These are phyloP conservation scores for Calycina herbarum DNA, from an alignment of 2,329 filamentous ascomycete genomes.

Conservation along the genomic window DNA sequence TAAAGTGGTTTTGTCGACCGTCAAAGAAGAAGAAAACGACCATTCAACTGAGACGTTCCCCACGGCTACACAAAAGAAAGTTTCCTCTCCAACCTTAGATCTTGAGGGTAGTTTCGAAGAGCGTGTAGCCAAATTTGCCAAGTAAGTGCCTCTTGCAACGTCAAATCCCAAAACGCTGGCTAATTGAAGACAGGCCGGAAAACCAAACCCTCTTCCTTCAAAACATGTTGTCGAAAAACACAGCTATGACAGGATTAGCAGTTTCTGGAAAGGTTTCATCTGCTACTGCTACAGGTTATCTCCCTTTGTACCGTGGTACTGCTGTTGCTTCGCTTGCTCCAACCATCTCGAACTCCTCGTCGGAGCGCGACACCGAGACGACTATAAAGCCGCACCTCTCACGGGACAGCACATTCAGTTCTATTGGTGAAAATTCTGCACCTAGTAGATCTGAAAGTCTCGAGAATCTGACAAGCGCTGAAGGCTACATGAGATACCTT, in stretches of 20 bases:
- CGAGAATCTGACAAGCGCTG: slow-evolving; percentile 21
- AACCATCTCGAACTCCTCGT: slow-evolving; percentile 21
- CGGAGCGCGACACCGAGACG: slow-evolving; percentile 19
- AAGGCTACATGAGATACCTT: slow-evolving; percentile 31
- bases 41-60: slow-evolving; percentile 28
- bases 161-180: slow-evolving; percentile 2
- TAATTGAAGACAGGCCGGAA: slow-evolving; percentile 23
- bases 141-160: slow-evolving; percentile 22
- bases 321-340: slow-evolving; percentile 37
- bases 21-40: slow-evolving; percentile 16
- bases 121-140: slow-evolving; percentile 30
- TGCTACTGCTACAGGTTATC: slow-evolving; percentile 36
- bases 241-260: slow-evolving; percentile 30
- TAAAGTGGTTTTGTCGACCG: slow-evolving; percentile 8
- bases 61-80: slow-evolving; percentile 21
- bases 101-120: slow-evolving; percentile 25
- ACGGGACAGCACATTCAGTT: slow-evolving; percentile 11
- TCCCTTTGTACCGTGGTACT: slow-evolving; percentile 37
- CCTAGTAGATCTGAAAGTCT: slow-evolving; percentile 16
- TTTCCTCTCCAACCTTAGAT: slow-evolving; percentile 18
- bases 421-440: slow-evolving; percentile 27
- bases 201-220: slow-evolving; percentile 36
- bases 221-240: slow-evolving; percentile 34
- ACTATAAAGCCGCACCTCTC: slow-evolving; percentile 15
- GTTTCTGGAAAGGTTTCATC: slow-evolving; percentile 36